Conservation (phyloP, 306 rosid genomes). For the Gastrolobium villosum region DNA sequence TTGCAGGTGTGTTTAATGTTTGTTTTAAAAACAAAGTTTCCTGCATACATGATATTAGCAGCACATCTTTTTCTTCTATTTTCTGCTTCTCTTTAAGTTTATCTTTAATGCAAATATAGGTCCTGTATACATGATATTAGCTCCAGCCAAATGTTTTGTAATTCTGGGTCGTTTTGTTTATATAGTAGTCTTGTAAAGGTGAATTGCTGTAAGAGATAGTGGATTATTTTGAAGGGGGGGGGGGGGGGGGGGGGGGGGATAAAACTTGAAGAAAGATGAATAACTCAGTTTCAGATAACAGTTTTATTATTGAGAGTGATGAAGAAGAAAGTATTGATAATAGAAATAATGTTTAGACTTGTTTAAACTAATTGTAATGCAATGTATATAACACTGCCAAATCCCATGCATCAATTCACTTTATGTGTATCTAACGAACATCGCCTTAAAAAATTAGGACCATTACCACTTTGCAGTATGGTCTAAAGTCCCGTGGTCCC, state of each 20-base stretch:
- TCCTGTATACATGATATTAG: neutral
- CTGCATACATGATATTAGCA: neutral
- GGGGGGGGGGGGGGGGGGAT: slow-evolving; percentile 14
- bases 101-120: slow-evolving; percentile 44
- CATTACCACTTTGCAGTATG: no score
- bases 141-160: neutral
- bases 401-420: slow-evolving; percentile 36
- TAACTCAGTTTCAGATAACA: slow-evolving; percentile 79
- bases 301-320: slow-evolving; percentile 84
- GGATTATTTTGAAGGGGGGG: slow-evolving; percentile 16
- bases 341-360: slow-evolving; percentile 48
- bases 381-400: slow-evolving; percentile 30
- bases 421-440: slow-evolving; percentile 53
- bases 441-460: slow-evolving; percentile 49
- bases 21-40: neutral
- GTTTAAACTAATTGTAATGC: slow-evolving; percentile 27
- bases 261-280: slow-evolving; percentile 59
- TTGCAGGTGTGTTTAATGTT: slow-evolving; percentile 55
- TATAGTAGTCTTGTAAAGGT: slow-evolving; percentile 41
- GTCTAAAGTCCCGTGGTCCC: no score
- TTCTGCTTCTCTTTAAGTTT: slow-evolving; percentile 21
- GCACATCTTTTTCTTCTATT: slow-evolving; percentile 9
- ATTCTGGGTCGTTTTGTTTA: slow-evolving; percentile 8
- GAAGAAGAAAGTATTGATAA: slow-evolving; percentile 59
- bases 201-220: slow-evolving; percentile 5